Percentiles rank a stretch among this genome's conserved stretches.
Evolutionary conservation across 2,329 filamentous ascomycete genomes (phyloP).

Genomic region (Diaporthe capsici): DNA sequence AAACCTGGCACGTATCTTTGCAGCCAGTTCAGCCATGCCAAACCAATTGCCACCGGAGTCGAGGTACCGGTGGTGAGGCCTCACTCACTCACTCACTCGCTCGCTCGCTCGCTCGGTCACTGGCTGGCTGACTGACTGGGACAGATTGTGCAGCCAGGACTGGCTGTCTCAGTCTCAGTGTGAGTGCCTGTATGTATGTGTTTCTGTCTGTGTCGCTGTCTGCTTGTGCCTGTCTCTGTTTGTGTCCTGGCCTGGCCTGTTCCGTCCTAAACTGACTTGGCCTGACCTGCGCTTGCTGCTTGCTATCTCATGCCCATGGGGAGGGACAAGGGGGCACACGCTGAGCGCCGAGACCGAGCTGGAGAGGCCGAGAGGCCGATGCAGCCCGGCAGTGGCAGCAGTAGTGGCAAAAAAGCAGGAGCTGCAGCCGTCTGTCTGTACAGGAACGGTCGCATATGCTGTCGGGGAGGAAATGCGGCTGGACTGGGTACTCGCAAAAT

Average conservation of each 20-base stretch:
- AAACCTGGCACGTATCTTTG: conserved; percentile 63
- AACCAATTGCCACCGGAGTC: conserved; percentile 4
- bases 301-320: background rate
- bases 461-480: background rate
- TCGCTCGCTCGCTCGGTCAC: background rate
- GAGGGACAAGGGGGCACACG: conserved; percentile 1
- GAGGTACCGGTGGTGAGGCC: conserved; percentile 6
- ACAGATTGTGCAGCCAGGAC: background rate
- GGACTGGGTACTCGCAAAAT: background rate
- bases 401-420: conserved; percentile 18
- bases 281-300: conserved; percentile 22
- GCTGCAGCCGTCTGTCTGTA: background rate
- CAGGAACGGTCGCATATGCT: background rate
- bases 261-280: background rate
- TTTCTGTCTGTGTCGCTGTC: background rate
- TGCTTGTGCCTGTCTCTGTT: background rate
- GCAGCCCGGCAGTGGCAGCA: conserved; percentile 12
- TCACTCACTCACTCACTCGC: background rate
- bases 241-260: conserved; percentile 1
- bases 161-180: background rate
- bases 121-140: background rate
- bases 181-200: background rate
- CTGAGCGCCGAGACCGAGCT: conserved; percentile 25
- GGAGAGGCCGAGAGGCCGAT: conserved; percentile 22
- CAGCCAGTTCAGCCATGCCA: conserved; percentile 61